Evolutionary conservation across 2,329 filamentous ascomycete species (phyloP), one percentile per base, ranked within the genome.

Genomic region (Fusarium mundagurra): DNA sequence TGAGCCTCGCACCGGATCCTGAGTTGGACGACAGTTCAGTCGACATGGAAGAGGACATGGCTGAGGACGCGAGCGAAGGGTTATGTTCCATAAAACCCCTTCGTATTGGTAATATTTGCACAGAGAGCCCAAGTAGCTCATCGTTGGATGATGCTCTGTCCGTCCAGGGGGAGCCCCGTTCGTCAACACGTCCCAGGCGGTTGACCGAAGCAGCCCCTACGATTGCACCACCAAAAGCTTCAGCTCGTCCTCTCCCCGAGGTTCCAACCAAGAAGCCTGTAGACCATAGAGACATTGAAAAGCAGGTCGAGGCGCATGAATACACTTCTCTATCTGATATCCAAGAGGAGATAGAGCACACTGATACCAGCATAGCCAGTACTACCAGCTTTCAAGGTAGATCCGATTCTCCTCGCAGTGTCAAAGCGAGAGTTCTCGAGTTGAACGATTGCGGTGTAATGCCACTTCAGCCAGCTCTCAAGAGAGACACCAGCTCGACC

Each of bases 1-100:
- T 90, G 16, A 87, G 86, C 61, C 79, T 91, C 9, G 83, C 88
- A 33, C 83, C 86, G n/a, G 50, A 65, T 18, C 51, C 38, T 4
- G 55, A 55, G 39, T 44, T 54, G 31, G 44, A 61, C 3, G 39
- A 34, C 14, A 22, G 50, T 16, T 53, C 55, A n/a, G 20, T 29
- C 24, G 22, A 33, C 16, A 20, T 29, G 33, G 34, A 61, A 43
- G 58, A 61, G 24, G 31, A 27, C 17, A 22, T 22, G 14, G 33
- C n/a, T 27, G 55, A 39, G 31, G 36, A 18, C 24, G 20, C 43
- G 29, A 59, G 53, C 17, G 27, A 39, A 41, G n/a, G n/a, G 33
- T n/a, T 29, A 22, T 24, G 8, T 22, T 18, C 24, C 31, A 53
- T 20, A 22, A 45, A 24, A 9, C 24, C 51, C 39, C 43, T 20